Percentiles rank a stretch among this genome's conserved stretches.
phyloP scores from a whole-genome alignment of 768 basidiomycete species.

The Rubroboletus satanas region DNA sequence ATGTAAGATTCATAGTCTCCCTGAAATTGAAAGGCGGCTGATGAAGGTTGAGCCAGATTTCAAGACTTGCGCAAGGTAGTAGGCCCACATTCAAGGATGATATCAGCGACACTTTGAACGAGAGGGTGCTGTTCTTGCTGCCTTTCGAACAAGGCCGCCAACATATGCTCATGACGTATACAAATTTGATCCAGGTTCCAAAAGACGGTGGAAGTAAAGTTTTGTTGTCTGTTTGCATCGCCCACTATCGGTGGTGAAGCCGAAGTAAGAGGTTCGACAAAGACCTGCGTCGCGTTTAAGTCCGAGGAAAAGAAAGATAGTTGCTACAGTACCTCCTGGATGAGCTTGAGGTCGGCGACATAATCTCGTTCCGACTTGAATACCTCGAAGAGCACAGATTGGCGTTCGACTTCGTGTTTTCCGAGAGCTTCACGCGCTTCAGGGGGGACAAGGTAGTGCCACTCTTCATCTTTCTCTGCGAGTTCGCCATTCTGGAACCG shows the following conservation, averaged over 20 bases:
- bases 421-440: conserved; percentile 68
- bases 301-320: background rate
- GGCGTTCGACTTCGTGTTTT: conserved; percentile 76
- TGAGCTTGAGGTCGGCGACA: conserved; percentile 69
- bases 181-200: conserved; percentile 73
- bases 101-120: conserved; percentile 77
- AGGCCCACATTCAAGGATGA: conserved; percentile 71
- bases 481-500: conserved; percentile 68
- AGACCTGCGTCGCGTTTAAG: conserved; percentile 48
- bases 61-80: conserved; percentile 2
- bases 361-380: conserved; percentile 90
- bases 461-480: conserved; percentile 69
- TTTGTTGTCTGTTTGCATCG: conserved; percentile 46
- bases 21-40: conserved; percentile 45
- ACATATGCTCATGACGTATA: conserved; percentile 61
- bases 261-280: conserved; percentile 59
- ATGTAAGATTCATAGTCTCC: conserved; percentile 76
- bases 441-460: conserved; percentile 76
- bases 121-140: conserved; percentile 85
- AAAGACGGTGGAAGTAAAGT: conserved; percentile 80
- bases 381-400: conserved; percentile 84
- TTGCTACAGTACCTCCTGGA: conserved; percentile 53
- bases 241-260: conserved; percentile 64
- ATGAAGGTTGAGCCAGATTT: conserved; percentile 16
- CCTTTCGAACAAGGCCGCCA: conserved; percentile 69